A percentile compares a stretch with the other conserved stretches of the same genome.
phyloP scores from a whole-genome alignment of 352 stramenopile species.

The Sclerospora graminicola region DNA sequence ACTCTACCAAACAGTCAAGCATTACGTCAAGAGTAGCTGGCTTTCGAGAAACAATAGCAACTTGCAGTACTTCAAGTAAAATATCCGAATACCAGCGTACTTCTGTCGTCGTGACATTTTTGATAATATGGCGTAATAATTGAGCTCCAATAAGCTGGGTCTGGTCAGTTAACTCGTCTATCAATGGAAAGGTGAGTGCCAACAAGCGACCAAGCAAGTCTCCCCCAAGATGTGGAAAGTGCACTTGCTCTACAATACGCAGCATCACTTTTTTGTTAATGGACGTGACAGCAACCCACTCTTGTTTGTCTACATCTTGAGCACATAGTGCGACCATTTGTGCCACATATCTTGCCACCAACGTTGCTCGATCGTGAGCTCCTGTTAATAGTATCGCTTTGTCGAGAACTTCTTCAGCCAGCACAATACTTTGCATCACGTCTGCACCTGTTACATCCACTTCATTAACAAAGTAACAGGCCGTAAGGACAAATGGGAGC shows the following conservation, averaged over 20 bases:
- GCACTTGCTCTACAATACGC: constrained; percentile 41
- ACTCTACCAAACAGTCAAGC: constrained; percentile 42
- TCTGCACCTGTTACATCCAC: constrained; percentile 16
- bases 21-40: constrained; percentile 40
- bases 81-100: constrained; percentile 76
- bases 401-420: constrained; percentile 16
- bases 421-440: constrained; percentile 12
- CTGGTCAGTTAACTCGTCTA: constrained; percentile 58
- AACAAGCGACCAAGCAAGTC: constrained; percentile 67
- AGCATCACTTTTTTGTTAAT: constrained; percentile 49
- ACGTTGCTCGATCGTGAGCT: constrained; percentile 1
- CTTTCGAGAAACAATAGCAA: constrained; percentile 51
- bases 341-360: constrained; percentile 24
- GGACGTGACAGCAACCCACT: constrained; percentile 40
- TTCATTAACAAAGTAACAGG: constrained; percentile 25
- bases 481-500: constrained; percentile 28
- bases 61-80: constrained; percentile 59
- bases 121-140: constrained; percentile 52
- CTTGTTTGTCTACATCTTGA: constrained; percentile 48
- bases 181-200: constrained; percentile 65
- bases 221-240: constrained; percentile 46
- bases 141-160: constrained; percentile 51
- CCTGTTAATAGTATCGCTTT: constrained; percentile 10
- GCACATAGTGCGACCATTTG: constrained; percentile 35
- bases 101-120: constrained; percentile 57